Percentiles rank a stretch among this genome's conserved stretches.
Conservation (phyloP, 1,284 basidiomycete genomes). For the Boletus austroedulis region DNA sequence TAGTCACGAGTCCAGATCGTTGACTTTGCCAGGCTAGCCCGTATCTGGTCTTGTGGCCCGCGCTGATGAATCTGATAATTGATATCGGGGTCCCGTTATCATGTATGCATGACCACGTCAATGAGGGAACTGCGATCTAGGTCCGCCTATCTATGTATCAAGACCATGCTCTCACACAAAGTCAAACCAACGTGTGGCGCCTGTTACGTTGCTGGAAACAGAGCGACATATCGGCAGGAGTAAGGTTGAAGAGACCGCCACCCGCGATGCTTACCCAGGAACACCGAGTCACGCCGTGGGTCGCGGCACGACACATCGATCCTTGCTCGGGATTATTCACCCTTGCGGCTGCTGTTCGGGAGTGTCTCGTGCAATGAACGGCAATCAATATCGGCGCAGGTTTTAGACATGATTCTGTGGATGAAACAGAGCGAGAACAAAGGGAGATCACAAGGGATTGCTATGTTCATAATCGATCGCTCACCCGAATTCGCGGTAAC, state of each 20-base stretch:
- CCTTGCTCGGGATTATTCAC: neutral
- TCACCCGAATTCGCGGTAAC: neutral
- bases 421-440: neutral
- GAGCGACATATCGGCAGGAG: neutral
- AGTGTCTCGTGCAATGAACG: neutral
- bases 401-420: neutral
- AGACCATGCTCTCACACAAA: neutral
- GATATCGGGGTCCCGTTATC: neutral
- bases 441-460: neutral
- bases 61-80: neutral
- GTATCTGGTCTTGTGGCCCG: neutral
- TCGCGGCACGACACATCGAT: neutral
- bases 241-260: neutral
- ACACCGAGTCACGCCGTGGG: too few relatives aligned
- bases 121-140: neutral
- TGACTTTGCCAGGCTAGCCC: neutral
- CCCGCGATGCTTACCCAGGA: too few relatives aligned
- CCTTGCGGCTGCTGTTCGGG: neutral
- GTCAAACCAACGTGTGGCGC: neutral
- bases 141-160: neutral
- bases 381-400: neutral
- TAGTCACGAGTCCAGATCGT: neutral
- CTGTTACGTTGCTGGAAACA: neutral
- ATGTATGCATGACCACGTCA: neutral
- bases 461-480: neutral